phyloP scores from a whole-genome alignment of 164 flowering plant genomes.

The Houttuynia cordata region DNA sequence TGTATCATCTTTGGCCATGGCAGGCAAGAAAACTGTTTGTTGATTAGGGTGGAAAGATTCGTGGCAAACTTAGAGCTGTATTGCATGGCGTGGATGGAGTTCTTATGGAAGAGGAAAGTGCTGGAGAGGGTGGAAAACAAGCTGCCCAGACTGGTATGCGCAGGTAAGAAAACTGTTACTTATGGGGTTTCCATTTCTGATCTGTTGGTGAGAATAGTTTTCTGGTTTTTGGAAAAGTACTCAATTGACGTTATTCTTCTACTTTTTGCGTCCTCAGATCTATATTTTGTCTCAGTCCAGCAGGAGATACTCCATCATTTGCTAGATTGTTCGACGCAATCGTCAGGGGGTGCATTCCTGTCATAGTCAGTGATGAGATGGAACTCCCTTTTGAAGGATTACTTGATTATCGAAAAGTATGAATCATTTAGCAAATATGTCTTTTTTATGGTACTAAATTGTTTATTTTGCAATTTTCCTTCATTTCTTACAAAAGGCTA shows the following conservation, averaged over 20 bases:
- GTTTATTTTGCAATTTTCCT: background rate
- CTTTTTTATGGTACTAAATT: background rate
- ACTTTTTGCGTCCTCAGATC: conserved; percentile 44
- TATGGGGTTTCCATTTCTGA: background rate
- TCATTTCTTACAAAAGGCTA: background rate
- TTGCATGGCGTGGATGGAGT: conserved; percentile 53
- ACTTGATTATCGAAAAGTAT: conserved; percentile 84
- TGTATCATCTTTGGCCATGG: no score
- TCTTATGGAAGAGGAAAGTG: conserved; percentile 70
- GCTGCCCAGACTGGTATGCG: conserved; percentile 98
- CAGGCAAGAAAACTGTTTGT: no score
- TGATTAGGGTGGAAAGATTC: conserved; percentile 86
- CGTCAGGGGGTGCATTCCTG: conserved; percentile 97
- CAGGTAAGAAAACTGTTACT: conserved; percentile 30
- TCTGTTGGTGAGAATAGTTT: background rate
- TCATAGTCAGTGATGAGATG: conserved; percentile 86
- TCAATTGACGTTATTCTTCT: conserved; percentile 5
- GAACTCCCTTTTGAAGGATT: conserved; percentile 99
- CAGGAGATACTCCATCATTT: conserved; percentile 98
- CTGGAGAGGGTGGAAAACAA: conserved; percentile 74
- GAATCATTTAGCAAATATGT: background rate
- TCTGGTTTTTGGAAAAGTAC: background rate
- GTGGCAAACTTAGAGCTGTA: conserved; percentile 70
- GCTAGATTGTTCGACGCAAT: conserved; percentile 95
- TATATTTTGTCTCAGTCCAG: conserved; percentile 85